These are phyloP conservation scores for Russula griseocarnosa DNA, from an alignment of 768 basidiomycete species.

Conservation along the genomic window DNA sequence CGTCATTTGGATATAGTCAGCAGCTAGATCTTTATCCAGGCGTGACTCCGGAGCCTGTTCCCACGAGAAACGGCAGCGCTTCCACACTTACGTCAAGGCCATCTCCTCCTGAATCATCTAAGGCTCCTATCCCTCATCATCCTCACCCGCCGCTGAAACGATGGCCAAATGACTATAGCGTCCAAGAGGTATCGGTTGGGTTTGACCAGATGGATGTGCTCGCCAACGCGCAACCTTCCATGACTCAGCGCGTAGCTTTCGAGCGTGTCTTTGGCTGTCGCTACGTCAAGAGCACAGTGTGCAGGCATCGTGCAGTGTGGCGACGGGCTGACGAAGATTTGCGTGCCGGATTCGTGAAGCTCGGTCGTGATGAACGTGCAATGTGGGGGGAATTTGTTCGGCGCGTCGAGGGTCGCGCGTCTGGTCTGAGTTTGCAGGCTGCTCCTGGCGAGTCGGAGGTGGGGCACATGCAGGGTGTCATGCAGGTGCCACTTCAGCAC, in stretches of 20 bases:
- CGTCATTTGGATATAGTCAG: slow-evolving; percentile 15
- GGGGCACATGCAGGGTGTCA: slow-evolving; percentile 23
- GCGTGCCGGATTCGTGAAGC: slow-evolving; percentile 48
- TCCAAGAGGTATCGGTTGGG: slow-evolving; percentile 58
- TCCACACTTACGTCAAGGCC: slow-evolving; percentile 28
- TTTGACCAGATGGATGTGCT: slow-evolving; percentile 50
- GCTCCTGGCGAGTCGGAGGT: slow-evolving; percentile 24
- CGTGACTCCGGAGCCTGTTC: slow-evolving; percentile 4
- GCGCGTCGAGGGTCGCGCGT: slow-evolving; percentile 49
- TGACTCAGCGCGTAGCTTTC: slow-evolving; percentile 64
- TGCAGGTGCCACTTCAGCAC: slow-evolving; percentile 22
- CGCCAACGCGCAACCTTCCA: slow-evolving; percentile 37
- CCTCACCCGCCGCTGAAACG: slow-evolving; percentile 64
- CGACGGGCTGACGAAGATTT: slow-evolving; percentile 49
- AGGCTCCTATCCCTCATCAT: slow-evolving; percentile 40
- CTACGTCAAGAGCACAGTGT: slow-evolving; percentile 72
- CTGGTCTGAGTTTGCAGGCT: slow-evolving; percentile 19
- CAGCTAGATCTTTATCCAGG: slow-evolving; percentile 18
- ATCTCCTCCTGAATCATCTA: slow-evolving; percentile 29
- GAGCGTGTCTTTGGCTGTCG: slow-evolving; percentile 66
- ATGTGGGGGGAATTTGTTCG: slow-evolving; percentile 70
- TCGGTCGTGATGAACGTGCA: slow-evolving; percentile 55
- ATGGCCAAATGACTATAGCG: slow-evolving; percentile 75
- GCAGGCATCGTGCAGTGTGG: slow-evolving; percentile 67
- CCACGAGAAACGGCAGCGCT: slow-evolving; percentile 27